Percentiles rank a stretch among this genome's conserved stretches.
Evolutionary conservation across 768 basidiomycete genomes (phyloP).

Genomic region (Termitomyces bulborhizus): DNA sequence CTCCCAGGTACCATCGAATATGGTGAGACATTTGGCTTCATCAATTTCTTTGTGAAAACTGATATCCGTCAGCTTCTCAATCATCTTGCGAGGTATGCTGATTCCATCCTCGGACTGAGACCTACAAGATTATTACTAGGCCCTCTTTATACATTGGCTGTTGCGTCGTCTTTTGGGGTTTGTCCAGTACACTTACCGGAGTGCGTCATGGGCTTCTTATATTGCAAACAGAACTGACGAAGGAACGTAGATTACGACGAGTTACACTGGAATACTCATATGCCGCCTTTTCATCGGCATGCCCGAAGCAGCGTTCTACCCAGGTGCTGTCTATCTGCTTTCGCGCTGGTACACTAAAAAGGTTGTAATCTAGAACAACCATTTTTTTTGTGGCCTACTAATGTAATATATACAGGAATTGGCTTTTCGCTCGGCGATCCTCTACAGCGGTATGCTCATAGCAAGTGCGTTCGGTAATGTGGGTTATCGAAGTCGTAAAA

Average conservation of each 20-base stretch:
- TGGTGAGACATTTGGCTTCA: slow-evolving; percentile 30
- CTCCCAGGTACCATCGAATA: slow-evolving; percentile 61
- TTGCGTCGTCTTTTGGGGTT: slow-evolving; percentile 58
- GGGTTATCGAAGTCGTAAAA: slow-evolving; percentile 13
- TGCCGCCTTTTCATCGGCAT: slow-evolving; percentile 61
- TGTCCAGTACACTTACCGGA: slow-evolving; percentile 57
- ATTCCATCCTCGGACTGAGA: neutral
- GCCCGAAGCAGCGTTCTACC: slow-evolving; percentile 64
- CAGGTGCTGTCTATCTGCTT: slow-evolving; percentile 42
- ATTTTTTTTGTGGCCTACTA: neutral
- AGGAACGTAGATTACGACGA: slow-evolving; percentile 38
- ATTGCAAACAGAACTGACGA: neutral
- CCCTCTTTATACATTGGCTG: slow-evolving; percentile 57
- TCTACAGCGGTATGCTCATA: slow-evolving; percentile 53
- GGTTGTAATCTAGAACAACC: slow-evolving; percentile 19
- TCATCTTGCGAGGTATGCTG: slow-evolving; percentile 38
- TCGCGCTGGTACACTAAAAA: slow-evolving; percentile 56
- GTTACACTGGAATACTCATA: slow-evolving; percentile 45
- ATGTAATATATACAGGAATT: slow-evolving; percentile 39
- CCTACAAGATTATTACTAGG: slow-evolving; percentile 22
- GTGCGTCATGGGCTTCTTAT: slow-evolving; percentile 24
- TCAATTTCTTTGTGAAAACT: neutral
- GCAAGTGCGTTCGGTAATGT: slow-evolving; percentile 66
- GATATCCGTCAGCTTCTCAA: slow-evolving; percentile 40
- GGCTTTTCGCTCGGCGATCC: slow-evolving; percentile 53